Percentiles rank a stretch among this genome's conserved stretches.
Evolutionary conservation across 192 early-diverging fungal genomes (phyloP).

Genomic region (Irineochytrium annulatum): DNA sequence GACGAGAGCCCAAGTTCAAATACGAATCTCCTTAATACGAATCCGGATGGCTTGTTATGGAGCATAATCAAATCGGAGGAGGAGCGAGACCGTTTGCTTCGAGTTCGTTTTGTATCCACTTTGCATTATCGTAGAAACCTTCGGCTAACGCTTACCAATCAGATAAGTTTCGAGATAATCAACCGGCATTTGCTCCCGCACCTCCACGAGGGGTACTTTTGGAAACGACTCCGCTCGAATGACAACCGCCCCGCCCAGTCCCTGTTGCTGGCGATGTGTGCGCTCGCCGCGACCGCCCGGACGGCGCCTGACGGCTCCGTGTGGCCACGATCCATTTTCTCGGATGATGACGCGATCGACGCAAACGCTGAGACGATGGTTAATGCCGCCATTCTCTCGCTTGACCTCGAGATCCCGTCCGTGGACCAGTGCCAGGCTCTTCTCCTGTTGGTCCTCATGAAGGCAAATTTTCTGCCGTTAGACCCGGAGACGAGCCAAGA

Average conservation of each 20-base stretch:
- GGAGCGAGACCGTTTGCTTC: no score
- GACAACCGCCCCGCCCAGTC: neutral
- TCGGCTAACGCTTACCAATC: no score
- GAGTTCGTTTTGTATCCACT: no score
- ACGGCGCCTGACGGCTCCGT: neutral
- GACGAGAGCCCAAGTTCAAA: no score
- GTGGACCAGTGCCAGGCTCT: neutral
- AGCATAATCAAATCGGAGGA: no score
- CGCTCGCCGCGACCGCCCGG: neutral
- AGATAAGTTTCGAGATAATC: no score
- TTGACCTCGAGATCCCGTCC: neutral
- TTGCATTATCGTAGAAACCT: no score
- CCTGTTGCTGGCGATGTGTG: neutral
- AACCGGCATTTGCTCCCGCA: no score
- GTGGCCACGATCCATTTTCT: neutral
- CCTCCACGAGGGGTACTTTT: conserved; percentile 1
- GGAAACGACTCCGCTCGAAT: neutral
- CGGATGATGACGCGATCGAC: neutral
- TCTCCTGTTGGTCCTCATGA: neutral
- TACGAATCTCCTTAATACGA: no score
- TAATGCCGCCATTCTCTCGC: neutral
- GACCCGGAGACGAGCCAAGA: neutral
- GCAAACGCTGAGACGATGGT: neutral
- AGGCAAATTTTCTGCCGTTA: neutral
- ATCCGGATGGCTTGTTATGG: no score